Percentiles rank a stretch among this genome's conserved stretches.
Evolutionary conservation across 257 asterid species (phyloP).

Genomic region (Schizonepeta tenuifolia): DNA sequence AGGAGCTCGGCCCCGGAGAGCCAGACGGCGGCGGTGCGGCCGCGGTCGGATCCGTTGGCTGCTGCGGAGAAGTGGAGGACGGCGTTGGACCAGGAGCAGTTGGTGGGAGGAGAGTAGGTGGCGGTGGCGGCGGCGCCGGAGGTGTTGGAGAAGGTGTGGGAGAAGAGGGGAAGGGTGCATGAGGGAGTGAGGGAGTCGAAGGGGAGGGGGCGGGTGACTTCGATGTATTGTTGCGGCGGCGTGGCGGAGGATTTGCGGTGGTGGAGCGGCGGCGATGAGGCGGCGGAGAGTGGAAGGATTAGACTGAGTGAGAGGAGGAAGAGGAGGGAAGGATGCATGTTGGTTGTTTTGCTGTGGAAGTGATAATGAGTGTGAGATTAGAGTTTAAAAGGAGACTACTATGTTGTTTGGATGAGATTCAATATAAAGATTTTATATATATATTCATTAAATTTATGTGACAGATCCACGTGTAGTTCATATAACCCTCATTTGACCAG

Average conservation of each 20-base stretch:
- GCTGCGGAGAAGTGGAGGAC: constrained; percentile 60
- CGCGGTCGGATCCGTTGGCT: constrained; percentile 68
- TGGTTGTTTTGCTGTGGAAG: not conserved
- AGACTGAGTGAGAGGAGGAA: constrained; percentile 34
- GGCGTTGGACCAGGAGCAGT: constrained; percentile 75
- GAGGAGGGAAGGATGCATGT: constrained; percentile 39
- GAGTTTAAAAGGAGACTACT: too few species aligned
- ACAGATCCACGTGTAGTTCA: constrained; percentile 11
- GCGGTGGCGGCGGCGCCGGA: constrained; percentile 52
- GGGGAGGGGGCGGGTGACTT: constrained; percentile 63
- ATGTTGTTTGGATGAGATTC: too few species aligned
- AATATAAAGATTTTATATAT: too few species aligned
- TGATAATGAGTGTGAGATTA: not conserved
- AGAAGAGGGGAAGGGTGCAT: constrained; percentile 57
- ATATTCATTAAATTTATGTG: too few species aligned
- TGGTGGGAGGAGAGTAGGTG: constrained; percentile 59
- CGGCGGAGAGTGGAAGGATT: constrained; percentile 31
- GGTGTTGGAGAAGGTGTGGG: constrained; percentile 66
- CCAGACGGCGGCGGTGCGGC: constrained; percentile 85
- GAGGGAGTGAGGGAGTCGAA: constrained; percentile 50
- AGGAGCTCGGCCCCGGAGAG: constrained; percentile 76
- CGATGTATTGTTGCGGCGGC: constrained; percentile 50
- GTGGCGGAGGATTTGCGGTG: not conserved
- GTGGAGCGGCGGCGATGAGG: constrained; percentile 36
- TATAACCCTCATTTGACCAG: not conserved